Conservation (phyloP, 495 filamentous ascomycete genomes). For the Daldinia bambusicola region DNA sequence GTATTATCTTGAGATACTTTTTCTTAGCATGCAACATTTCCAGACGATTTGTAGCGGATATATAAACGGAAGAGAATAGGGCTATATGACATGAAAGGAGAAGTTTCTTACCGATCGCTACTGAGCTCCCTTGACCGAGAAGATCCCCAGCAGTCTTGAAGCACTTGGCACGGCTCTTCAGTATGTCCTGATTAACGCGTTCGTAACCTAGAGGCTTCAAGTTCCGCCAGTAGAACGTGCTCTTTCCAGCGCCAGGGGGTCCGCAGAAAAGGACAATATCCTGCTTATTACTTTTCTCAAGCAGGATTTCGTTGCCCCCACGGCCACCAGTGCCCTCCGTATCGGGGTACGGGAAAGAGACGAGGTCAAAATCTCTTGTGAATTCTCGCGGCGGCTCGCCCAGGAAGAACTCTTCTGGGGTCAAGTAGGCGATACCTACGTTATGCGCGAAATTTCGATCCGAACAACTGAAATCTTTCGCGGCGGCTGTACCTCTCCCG, state of each 20-base stretch:
- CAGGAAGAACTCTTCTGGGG: conserved; percentile 92
- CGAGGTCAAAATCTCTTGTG: conserved; percentile 72
- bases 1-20: conserved; percentile 78
- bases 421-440: conserved; percentile 79
- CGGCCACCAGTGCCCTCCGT: conserved; percentile 4
- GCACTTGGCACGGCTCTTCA: conserved; percentile 85
- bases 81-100: neutral
- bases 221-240: conserved; percentile 84
- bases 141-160: conserved; percentile 75
- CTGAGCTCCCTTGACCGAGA: conserved; percentile 70
- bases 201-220: conserved; percentile 83
- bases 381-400: conserved; percentile 69
- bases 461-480: conserved; percentile 74
- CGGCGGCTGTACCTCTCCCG: conserved; percentile 30
- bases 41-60: neutral
- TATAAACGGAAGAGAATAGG: conserved; percentile 10
- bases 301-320: conserved; percentile 44
- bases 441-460: conserved; percentile 90
- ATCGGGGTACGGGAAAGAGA: conserved; percentile 47
- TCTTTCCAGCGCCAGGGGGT: conserved; percentile 89
- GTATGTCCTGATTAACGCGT: conserved; percentile 87
- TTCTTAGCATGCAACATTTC: conserved; percentile 4
- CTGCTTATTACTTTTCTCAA: conserved; percentile 70
- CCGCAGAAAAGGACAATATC: conserved; percentile 90
- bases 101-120: conserved; percentile 75